Conservation (phyloP, 2,329 filamentous ascomycete species). For the Aspergillus floridensis region DNA sequence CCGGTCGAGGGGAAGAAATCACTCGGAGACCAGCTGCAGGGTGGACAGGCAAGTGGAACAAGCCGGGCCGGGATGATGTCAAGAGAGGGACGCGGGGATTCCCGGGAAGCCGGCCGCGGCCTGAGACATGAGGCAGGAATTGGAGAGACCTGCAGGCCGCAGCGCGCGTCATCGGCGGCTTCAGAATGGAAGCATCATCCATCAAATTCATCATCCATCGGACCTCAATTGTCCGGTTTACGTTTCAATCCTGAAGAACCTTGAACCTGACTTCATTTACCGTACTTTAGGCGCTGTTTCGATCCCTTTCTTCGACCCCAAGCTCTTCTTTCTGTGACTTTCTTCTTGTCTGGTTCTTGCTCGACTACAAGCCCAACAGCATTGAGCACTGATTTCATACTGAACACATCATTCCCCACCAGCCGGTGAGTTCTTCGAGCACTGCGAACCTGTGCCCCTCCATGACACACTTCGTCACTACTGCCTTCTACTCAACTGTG, state of each 20-base stretch:
- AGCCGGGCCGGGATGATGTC: slow-evolving; percentile 20
- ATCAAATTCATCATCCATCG: neutral
- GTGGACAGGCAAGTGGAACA: neutral
- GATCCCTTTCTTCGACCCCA: neutral
- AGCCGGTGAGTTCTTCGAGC: slow-evolving; percentile 35
- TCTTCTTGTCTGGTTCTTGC: neutral
- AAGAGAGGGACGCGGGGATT: slow-evolving; percentile 27
- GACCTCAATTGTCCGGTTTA: slow-evolving; percentile 3
- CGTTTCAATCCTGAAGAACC: neutral
- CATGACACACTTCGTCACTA: slow-evolving; percentile 8
- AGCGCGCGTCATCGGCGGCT: slow-evolving; percentile 14
- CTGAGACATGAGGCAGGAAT: slow-evolving; percentile 16
- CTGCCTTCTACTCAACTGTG: too few species aligned
- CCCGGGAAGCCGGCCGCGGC: slow-evolving; percentile 17
- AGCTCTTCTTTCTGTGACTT: neutral
- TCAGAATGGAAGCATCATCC: slow-evolving; percentile 7
- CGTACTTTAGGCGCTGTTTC: neutral
- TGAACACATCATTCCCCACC: slow-evolving; percentile 38
- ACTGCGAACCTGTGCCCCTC: slow-evolving; percentile 17
- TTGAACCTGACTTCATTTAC: neutral
- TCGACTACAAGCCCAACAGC: neutral
- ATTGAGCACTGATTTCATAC: slow-evolving; percentile 30
- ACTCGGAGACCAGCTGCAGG: neutral
- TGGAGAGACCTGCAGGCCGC: neutral
- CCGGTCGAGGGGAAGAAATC: neutral